These are phyloP conservation scores for Monosporascus sp. DNA, from an alignment of 2,329 filamentous ascomycete genomes.

Conservation along the genomic window DNA sequence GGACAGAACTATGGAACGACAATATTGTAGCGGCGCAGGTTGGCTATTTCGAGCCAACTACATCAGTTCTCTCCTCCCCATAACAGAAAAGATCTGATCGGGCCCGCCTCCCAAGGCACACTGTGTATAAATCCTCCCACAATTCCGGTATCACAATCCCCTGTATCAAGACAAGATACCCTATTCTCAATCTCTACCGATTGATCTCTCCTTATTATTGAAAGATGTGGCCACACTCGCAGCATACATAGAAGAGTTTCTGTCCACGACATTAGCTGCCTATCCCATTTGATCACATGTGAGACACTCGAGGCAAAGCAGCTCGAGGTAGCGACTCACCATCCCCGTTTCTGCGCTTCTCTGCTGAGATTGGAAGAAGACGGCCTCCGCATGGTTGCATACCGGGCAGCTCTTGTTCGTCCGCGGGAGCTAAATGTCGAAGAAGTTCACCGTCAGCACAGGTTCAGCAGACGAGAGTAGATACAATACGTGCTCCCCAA, in stretches of 20 bases:
- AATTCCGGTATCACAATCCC: neutral
- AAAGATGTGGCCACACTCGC: conserved; percentile 87
- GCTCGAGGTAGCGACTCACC: conserved; percentile 52
- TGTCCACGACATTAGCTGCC: conserved; percentile 27
- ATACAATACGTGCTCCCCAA: conserved; percentile 18
- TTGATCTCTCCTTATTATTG: conserved; percentile 33
- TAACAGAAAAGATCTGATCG: neutral
- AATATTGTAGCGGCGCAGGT: neutral
- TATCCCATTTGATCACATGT: neutral
- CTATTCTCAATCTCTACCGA: too few relatives aligned
- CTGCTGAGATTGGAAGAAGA: conserved; percentile 99
- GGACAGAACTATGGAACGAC: neutral
- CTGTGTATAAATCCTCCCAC: too few relatives aligned
- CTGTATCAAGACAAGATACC: neutral
- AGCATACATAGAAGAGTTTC: conserved; percentile 95
- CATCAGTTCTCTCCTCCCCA: neutral
- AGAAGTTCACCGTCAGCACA: conserved; percentile 34
- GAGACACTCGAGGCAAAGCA: neutral
- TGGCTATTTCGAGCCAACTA: neutral
- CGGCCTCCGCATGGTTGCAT: conserved; percentile 83
- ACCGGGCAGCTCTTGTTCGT: conserved; percentile 79
- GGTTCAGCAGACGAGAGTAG: conserved; percentile 20
- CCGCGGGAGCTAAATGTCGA: conserved; percentile 71
- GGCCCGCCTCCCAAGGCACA: too few relatives aligned
- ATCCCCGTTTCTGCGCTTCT: conserved; percentile 96